phyloP scores from a whole-genome alignment of 768 basidiomycete species.

The Rhodocollybia butyracea region DNA sequence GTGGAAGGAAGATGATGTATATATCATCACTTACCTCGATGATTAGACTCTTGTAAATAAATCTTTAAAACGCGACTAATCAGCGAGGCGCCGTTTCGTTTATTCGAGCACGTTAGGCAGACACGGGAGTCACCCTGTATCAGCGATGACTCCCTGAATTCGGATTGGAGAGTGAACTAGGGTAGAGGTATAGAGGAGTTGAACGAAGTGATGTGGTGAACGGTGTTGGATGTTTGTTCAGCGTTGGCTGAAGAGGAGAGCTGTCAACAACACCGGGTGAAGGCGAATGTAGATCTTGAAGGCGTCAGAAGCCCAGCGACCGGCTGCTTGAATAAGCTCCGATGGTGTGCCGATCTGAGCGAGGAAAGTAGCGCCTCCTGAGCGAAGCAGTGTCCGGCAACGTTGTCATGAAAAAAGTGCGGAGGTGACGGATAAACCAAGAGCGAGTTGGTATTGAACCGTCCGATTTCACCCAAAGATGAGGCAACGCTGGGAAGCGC shows the following conservation, averaged over 20 bases:
- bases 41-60: too few relatives aligned
- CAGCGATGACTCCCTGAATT: too few relatives aligned
- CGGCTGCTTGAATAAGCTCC: slow-evolving; percentile 22
- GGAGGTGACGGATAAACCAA: neutral
- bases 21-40: too few relatives aligned
- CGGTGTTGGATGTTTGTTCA: neutral
- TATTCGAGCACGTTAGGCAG: too few relatives aligned
- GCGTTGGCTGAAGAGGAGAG: neutral
- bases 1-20: too few relatives aligned
- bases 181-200: too few relatives aligned
- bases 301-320: slow-evolving; percentile 27
- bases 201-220: too few relatives aligned
- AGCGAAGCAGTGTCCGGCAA: slow-evolving; percentile 20
- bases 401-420: neutral
- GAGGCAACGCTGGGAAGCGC: neutral
- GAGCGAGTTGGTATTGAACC: neutral
- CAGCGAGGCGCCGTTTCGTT: too few relatives aligned
- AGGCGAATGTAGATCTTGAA: slow-evolving; percentile 28
- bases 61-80: too few relatives aligned
- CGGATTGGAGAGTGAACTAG: too few relatives aligned
- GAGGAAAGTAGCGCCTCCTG: slow-evolving; percentile 7
- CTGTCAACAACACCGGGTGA: slow-evolving; percentile 21
- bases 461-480: neutral
- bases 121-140: too few relatives aligned
- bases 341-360: slow-evolving; percentile 20